Percentiles rank a stretch among this genome's conserved stretches.
phyloP scores from a whole-genome alignment of 805 yeast species.

The Wickerhamia fluorescens region DNA sequence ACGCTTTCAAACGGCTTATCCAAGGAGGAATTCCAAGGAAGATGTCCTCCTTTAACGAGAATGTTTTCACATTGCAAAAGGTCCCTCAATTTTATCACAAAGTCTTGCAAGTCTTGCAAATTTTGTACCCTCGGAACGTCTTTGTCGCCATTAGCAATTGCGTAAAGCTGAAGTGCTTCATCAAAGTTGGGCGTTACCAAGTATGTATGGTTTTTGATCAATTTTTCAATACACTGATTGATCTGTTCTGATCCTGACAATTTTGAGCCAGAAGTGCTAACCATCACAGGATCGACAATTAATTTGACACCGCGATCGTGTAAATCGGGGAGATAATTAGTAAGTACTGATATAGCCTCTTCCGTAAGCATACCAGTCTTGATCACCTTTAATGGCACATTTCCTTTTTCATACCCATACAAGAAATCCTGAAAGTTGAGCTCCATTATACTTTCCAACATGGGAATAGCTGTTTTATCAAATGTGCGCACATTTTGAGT shows the following conservation, averaged over 20 bases:
- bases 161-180: conserved; percentile 49
- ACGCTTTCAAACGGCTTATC: conserved; percentile 8
- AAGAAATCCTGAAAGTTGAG: conserved; percentile 54
- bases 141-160: conserved; percentile 17
- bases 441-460: conserved; percentile 43
- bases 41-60: conserved; percentile 77
- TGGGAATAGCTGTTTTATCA: conserved; percentile 32
- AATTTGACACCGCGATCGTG: conserved; percentile 24
- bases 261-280: conserved; percentile 68
- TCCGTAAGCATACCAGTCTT: conserved; percentile 74
- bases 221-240: conserved; percentile 30
- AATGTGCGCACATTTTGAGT: conserved; percentile 43
- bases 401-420: conserved; percentile 15
- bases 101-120: conserved; percentile 28
- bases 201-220: conserved; percentile 44
- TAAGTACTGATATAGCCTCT: conserved; percentile 45
- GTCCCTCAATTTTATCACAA: conserved; percentile 18
- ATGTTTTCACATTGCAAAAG: conserved; percentile 42
- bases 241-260: conserved; percentile 46
- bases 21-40: conserved; percentile 32
- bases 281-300: conserved; percentile 79
- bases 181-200: conserved; percentile 69
- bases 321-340: conserved; percentile 25
- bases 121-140: conserved; percentile 10
- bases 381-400: conserved; percentile 46